Base-by-base conservation (phyloP, 2,329 filamentous ascomycete genomes). In the Amauroascus verrucosus region DNA sequence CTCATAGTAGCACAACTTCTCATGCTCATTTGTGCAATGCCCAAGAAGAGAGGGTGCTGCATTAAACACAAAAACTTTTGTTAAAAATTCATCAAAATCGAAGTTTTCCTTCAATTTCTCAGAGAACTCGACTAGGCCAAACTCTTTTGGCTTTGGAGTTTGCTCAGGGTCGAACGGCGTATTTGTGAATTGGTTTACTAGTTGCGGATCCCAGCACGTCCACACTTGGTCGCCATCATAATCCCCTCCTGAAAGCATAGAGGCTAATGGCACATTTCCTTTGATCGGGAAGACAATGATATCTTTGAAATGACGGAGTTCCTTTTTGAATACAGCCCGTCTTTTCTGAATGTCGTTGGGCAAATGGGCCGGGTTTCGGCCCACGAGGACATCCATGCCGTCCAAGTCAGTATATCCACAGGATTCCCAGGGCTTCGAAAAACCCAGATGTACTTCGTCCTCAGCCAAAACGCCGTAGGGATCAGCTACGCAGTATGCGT, bases 171-270 rank as follows among this genome's bases (percentile, higher is more conserved):
- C 35, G 20, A 76, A 67, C 2, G 72, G 69, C 0, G 76, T 75
- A 60, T 83, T 83, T 2, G 60, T 56, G 61, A 84, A 84, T 0
- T 65, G 68, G 0, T 64, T 55, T 0, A 79, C 77, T 0, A 84
- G 70, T 4, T 64, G 64, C 2, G 68, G 65, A 49, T 83, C 79
- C 78, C 79, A 84, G 60, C 77, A 81, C 0, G 81, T 62, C 77
- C 80, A 83, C 26, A 79, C 70, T 2, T 66, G 75, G 54, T 84
- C 81, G 0, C 81, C 81, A 58, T 84, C 81, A 54, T 83, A 84
- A 60, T 84, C 81, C 7, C 81, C 81, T 4, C 81, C 81, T 22
- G 81, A 81, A 0, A 84, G 66, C 61, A 80, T 77, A n/a, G 72
- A 72, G 0, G 80, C 81, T 0, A 81, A 65, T 0, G 81, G 77